Percentiles rank a stretch among this genome's conserved stretches.
These are phyloP conservation scores for Apophysomyces variabilis DNA, from an alignment of 371 early-diverging fungal genomes.

Conservation along the genomic window DNA sequence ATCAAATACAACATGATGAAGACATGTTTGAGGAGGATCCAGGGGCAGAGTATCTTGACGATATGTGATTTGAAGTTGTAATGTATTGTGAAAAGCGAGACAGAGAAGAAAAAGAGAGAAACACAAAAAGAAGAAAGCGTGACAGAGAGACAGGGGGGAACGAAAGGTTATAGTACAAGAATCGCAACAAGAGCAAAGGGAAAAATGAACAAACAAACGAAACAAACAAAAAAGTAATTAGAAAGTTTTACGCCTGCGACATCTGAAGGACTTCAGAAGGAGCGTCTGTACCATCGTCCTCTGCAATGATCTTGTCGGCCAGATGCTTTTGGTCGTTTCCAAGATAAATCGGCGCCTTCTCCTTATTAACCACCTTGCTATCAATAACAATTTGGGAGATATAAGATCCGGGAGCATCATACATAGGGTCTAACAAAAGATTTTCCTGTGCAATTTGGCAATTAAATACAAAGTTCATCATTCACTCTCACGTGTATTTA, in stretches of 20 bases:
- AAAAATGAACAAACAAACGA: neutral
- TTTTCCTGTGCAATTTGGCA: constrained; percentile 55
- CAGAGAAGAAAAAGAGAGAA: no score
- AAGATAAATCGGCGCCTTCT: constrained; percentile 69
- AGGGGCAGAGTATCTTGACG: constrained; percentile 10
- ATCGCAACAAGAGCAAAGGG: neutral
- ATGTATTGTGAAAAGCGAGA: neutral
- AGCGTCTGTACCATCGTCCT: constrained; percentile 33
- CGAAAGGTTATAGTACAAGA: constrained; percentile 11
- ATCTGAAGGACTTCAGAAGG: constrained; percentile 22
- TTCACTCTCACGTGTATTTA: constrained; percentile 15
- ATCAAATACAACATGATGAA: neutral
- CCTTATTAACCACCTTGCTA: constrained; percentile 61
- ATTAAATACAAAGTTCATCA: neutral
- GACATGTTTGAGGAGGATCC: constrained; percentile 11
- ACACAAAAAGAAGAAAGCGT: no score
- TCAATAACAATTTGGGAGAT: constrained; percentile 74
- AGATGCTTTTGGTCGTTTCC: constrained; percentile 55
- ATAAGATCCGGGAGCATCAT: constrained; percentile 77
- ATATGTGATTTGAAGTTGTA: neutral
- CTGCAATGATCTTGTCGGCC: constrained; percentile 34
- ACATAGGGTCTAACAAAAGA: constrained; percentile 80
- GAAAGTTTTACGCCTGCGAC: constrained; percentile 25
- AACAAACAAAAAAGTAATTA: no score
- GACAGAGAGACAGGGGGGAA: constrained; percentile 5